Evolutionary conservation across 208 protist species (phyloP), one percentile per base, ranked within the genome.

Genomic region (Leishmania amazonensis): DNA sequence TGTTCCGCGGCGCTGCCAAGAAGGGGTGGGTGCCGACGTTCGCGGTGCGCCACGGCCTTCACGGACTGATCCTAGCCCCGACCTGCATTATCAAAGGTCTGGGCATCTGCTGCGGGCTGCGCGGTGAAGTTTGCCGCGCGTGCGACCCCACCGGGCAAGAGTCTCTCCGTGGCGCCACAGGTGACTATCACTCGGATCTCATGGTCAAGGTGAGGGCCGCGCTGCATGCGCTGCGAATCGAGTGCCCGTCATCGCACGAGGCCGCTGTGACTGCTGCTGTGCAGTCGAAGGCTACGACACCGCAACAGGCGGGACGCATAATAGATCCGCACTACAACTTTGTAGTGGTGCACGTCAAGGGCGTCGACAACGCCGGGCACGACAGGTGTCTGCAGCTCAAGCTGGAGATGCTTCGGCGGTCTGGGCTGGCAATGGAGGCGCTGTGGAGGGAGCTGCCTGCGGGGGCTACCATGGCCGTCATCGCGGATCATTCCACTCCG

Each of bases 81-180:
- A 95, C 92, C 21, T 95, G 92, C 79, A 94, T 95, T 67, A 95
- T 95, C 73, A 89, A 85, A 72, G 92, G 92, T 1, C 81, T 95
- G 7, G 92, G 87, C 19, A 85, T 87, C 62, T 92, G 88, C 84
- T 95, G 92, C 62, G 92, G 90, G 2, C 80, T 95, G 53, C 75
- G 72, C 45, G 67, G 72, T 13, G 71, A 73, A 45, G 78, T 75
- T 35, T 80, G 83, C 53, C 47, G 40, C 47, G 76, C 76, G 28
- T 84, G 79, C 79, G 72, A 84, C 76, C 70, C 72, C 3, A 79
- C 75, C 19, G 83, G 75, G 24, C 64, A 64, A 53, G 64, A 51
- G n/a, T 80, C 80, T 31, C 76, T 87, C 54, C 75, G 47, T 57
- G 88, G 90, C 3, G 91, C 87, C 53, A 94, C 91, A 1, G 91